A percentile compares a stretch with the other conserved stretches of the same genome.
These are phyloP conservation scores for Cordyceps pruinosa DNA, from an alignment of 2,329 filamentous ascomycete species.

Conservation along the genomic window DNA sequence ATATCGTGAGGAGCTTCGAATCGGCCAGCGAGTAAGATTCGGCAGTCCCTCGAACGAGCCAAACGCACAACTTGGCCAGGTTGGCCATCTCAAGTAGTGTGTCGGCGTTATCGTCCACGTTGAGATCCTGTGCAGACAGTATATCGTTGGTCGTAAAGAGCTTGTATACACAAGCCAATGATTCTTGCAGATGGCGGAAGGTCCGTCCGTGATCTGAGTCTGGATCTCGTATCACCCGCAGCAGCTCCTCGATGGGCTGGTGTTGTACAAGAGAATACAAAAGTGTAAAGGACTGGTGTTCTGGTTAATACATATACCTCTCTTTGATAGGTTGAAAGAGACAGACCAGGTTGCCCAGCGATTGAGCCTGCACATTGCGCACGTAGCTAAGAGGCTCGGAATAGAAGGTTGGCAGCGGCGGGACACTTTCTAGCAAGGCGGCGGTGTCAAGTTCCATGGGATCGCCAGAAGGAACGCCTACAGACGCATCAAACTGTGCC, in stretches of 20 bases:
- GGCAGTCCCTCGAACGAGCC: conserved; percentile 32
- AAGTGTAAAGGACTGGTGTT: conserved; percentile 4
- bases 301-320: not conserved
- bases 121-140: conserved; percentile 29
- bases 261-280: conserved; percentile 26
- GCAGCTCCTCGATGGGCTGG: conserved; percentile 29
- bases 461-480: conserved; percentile 20
- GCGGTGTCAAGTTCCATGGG: conserved; percentile 29
- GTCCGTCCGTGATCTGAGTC: conserved; percentile 28
- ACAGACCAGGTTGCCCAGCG: conserved; percentile 36
- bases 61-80: conserved; percentile 39
- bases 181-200: conserved; percentile 25
- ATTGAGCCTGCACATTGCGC: conserved; percentile 30
- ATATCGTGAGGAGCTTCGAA: conserved; percentile 37
- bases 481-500: conserved; percentile 23
- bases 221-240: conserved; percentile 26
- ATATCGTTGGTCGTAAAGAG: conserved; percentile 28
- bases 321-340: not conserved
- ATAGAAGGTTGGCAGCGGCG: conserved; percentile 25
- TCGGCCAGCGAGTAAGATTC: conserved; percentile 36
- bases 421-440: conserved; percentile 23
- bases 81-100: conserved; percentile 41
- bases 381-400: conserved; percentile 32
- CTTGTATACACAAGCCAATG: conserved; percentile 28
- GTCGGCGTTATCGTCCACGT: conserved; percentile 27